Percentiles rank a stretch among this genome's conserved stretches.
Evolutionary conservation across 805 yeast species (phyloP).

Genomic region (Metschnikowia reukaufii): DNA sequence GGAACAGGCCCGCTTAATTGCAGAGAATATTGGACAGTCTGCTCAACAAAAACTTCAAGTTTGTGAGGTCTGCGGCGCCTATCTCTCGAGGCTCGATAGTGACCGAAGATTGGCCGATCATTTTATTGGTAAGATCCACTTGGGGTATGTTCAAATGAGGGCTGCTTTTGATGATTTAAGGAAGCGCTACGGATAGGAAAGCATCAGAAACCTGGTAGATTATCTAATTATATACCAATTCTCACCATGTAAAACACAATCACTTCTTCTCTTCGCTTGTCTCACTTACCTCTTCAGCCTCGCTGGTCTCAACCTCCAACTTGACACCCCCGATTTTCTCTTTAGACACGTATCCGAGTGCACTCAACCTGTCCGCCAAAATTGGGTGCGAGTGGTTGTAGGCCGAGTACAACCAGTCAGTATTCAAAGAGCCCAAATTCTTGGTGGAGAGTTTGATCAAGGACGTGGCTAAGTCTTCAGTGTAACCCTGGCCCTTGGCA

Average conservation of each 20-base stretch:
- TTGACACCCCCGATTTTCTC: constrained; percentile 34
- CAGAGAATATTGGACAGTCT: constrained; percentile 76
- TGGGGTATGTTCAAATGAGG: constrained; percentile 79
- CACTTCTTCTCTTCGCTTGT: constrained; percentile 2
- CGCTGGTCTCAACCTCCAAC: constrained; percentile 14
- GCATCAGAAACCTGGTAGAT: not conserved
- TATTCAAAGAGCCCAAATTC: constrained; percentile 82
- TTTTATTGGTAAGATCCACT: constrained; percentile 82
- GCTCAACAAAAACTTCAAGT: constrained; percentile 90
- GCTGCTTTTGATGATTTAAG: constrained; percentile 46
- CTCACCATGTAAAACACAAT: not conserved
- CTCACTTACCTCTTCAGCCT: too few relatives aligned
- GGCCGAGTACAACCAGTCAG: constrained; percentile 85
- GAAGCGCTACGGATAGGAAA: constrained; percentile 13
- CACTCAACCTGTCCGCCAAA: constrained; percentile 80
- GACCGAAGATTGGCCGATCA: constrained; percentile 89
- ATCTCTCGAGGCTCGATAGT: constrained; percentile 78
- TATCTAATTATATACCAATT: not conserved
- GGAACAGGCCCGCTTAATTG: constrained; percentile 55
- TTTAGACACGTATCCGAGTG: constrained; percentile 55
- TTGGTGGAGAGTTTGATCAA: constrained; percentile 75
- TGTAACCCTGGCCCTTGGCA: constrained; percentile 74
- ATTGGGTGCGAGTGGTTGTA: constrained; percentile 93
- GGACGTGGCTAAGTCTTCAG: constrained; percentile 65
- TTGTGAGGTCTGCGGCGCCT: constrained; percentile 88